Base-by-base conservation (phyloP, 2,329 filamentous ascomycete species). In the Botrytis medusae region DNA sequence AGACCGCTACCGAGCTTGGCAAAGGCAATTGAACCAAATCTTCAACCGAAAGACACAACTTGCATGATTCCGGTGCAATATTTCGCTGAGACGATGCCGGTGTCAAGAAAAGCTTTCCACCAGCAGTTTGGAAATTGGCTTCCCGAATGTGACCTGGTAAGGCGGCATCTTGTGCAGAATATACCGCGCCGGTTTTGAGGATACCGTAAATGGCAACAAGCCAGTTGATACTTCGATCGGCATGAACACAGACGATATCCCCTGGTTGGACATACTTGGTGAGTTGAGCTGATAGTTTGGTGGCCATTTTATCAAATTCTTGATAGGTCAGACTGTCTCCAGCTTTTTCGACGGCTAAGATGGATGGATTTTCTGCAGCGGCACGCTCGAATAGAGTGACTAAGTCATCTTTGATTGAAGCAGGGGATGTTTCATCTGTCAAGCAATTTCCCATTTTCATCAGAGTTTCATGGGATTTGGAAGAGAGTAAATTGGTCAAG, bases 191-290 rank as follows among this genome's bases (percentile, higher is more conserved):
- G 5, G 79, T 77, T 59, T 81, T 81, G 6, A 83, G 76, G 9
- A 82, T 76, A 10, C 75, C 81, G 42, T 78, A 82, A 3, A 83
- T 80, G 12, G 79, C 79, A 2, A 82, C 73, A 29, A 84, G 76
- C 82, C 82, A 84, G 7, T 84, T 83, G 74, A 86, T 81, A 60
- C 85, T 81, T 83, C 84, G 85, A 74, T 86, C 84, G 0, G 85
- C 81, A 32, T 80, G 79, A 4, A 86, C 81, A 1, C 82, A 81
- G 20, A 86, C 82, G 1, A 82, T 79, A 20, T 84, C 82, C 0
- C 84, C 84, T 0, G 83, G 77, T 40, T 74, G 72, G 7, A 85
- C 80, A 18, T 60, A 34, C 18, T 14, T 37, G 1, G 54, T 34
- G 14, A 74, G 60, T 29, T 74, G 40, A 5, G 29, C 29, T 12